These are phyloP conservation scores for Aspergillus bombycis DNA, from an alignment of 2,329 filamentous ascomycete genomes.

Conservation along the genomic window DNA sequence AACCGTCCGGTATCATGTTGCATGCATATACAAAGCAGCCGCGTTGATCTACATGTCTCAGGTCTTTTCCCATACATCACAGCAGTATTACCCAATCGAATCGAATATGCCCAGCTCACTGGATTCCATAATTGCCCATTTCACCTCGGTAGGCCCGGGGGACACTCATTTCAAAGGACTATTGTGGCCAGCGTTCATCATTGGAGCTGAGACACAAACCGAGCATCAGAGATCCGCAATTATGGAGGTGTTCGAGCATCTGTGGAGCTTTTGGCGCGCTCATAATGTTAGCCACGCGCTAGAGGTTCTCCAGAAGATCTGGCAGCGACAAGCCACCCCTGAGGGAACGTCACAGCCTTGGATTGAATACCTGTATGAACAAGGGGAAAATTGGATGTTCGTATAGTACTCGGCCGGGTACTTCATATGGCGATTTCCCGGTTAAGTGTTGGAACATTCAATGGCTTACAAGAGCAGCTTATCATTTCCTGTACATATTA, in stretches of 20 bases:
- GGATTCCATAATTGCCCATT: background rate
- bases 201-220: background rate
- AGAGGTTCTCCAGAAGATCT: background rate
- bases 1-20: background rate
- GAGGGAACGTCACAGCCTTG: background rate
- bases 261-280: background rate
- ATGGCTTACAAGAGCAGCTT: background rate
- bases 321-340: background rate
- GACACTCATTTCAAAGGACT: background rate
- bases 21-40: background rate
- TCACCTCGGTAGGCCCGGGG: background rate
- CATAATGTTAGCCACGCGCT: background rate
- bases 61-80: background rate
- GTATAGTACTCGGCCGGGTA: background rate
- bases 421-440: background rate
- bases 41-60: background rate
- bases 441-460: accelerated
- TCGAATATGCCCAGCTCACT: background rate
- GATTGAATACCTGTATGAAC: background rate
- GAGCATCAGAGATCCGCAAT: background rate
- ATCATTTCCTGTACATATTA: background rate
- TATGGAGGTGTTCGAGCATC: background rate
- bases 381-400: background rate
- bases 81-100: background rate
- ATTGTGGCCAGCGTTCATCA: background rate